Evolutionary conservation across 1,139 yeast genomes (phyloP).

Genomic region (Debaryomyces coudertii): DNA sequence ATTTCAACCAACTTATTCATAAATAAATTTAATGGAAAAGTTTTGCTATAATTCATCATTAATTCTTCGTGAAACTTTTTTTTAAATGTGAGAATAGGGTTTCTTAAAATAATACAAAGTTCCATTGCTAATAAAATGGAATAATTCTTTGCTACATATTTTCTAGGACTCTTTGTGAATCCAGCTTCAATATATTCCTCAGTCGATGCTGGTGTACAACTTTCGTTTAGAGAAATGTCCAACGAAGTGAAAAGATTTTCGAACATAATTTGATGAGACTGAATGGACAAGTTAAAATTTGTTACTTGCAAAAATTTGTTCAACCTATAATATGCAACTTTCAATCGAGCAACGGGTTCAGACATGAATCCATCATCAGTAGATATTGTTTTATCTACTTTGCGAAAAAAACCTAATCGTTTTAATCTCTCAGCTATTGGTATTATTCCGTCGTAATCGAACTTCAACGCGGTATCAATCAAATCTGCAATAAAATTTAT

Average conservation of each 20-base stretch:
- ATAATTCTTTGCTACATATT: slow-evolving; percentile 47
- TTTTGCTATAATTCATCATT: slow-evolving; percentile 48
- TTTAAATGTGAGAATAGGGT: slow-evolving; percentile 58
- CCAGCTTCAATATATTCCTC: slow-evolving; percentile 53
- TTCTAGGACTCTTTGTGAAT: slow-evolving; percentile 47
- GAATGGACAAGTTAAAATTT: slow-evolving; percentile 42
- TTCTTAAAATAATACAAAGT: slow-evolving; percentile 53
- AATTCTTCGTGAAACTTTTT: slow-evolving; percentile 62
- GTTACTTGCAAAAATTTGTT: slow-evolving; percentile 42
- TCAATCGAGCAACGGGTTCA: slow-evolving; percentile 38
- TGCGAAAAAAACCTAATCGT: slow-evolving; percentile 48
- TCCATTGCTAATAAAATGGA: slow-evolving; percentile 51
- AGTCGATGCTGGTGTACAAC: slow-evolving; percentile 48
- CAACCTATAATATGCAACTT: slow-evolving; percentile 40
- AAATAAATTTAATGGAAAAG: slow-evolving; percentile 47
- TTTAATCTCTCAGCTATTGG: slow-evolving; percentile 49
- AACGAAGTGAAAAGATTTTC: slow-evolving; percentile 44
- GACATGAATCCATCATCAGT: slow-evolving; percentile 40
- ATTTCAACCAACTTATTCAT: slow-evolving; percentile 39
- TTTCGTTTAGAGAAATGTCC: slow-evolving; percentile 47
- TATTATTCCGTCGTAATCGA: slow-evolving; percentile 43
- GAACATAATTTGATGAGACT: slow-evolving; percentile 47
- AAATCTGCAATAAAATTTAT: slow-evolving; percentile 52
- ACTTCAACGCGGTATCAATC: slow-evolving; percentile 45
- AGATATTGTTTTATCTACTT: slow-evolving; percentile 44